Evolutionary conservation across 1,284 basidiomycete genomes (phyloP).

Genomic region (Ustilago trichophora): DNA sequence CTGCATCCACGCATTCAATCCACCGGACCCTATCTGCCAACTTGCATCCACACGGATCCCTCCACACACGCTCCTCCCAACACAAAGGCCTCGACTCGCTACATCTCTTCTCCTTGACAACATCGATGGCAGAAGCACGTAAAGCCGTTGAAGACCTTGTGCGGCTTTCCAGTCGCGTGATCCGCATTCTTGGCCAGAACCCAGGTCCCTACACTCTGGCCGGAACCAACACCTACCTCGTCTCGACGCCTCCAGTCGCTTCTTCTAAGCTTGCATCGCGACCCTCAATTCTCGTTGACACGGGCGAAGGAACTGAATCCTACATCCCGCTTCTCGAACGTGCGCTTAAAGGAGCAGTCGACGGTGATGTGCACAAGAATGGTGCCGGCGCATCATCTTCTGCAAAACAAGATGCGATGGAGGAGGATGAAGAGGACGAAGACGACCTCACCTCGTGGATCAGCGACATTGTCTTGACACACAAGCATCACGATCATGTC

Average conservation of each 20-base stretch:
- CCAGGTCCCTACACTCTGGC: constrained; percentile 87
- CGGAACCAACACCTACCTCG: constrained; percentile 91
- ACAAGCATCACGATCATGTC: constrained; percentile 88
- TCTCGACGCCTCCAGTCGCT: constrained; percentile 69
- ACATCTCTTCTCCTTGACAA: too few relatives aligned
- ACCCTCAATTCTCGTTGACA: constrained; percentile 81
- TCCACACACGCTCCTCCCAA: too few relatives aligned
- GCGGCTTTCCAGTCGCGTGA: constrained; percentile 39
- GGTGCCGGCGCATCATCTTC: not conserved
- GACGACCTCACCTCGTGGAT: constrained; percentile 49
- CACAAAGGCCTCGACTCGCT: too few relatives aligned
- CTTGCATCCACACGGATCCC: too few relatives aligned
- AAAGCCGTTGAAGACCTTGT: constrained; percentile 43
- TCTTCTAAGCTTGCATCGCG: constrained; percentile 69
- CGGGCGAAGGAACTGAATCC: constrained; percentile 79
- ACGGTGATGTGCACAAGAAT: not conserved
- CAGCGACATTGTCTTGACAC: constrained; percentile 82
- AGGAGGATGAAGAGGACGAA: constrained; percentile 32
- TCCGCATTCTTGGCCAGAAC: constrained; percentile 75
- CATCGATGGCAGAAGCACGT: constrained; percentile 47
- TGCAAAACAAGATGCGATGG: constrained; percentile 21
- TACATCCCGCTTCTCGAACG: constrained; percentile 77
- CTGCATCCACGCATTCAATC: too few relatives aligned
- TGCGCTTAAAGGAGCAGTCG: constrained; percentile 68
- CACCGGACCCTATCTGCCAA: too few relatives aligned